phyloP scores from a whole-genome alignment of 2,329 filamentous ascomycete species.

The Nemania bipapillata region DNA sequence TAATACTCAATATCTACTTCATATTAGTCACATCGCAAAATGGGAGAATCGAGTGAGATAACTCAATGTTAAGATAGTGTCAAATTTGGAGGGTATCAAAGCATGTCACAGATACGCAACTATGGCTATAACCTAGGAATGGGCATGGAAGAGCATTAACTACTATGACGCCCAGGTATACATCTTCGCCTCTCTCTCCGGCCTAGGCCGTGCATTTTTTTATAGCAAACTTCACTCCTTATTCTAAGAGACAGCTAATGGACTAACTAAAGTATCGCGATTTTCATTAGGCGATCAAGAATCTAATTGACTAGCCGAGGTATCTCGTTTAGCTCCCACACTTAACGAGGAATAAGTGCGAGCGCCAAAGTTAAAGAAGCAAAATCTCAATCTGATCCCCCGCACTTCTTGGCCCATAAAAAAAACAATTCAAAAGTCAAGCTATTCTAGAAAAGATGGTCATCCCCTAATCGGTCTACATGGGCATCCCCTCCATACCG shows the following conservation, averaged over 20 bases:
- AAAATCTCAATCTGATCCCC: not conserved
- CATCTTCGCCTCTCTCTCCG: too few species aligned
- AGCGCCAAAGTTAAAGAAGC: slow-evolving; percentile 3
- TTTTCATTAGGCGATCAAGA: slow-evolving; percentile 19
- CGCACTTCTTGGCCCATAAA: not conserved
- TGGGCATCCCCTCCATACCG: slow-evolving; percentile 31
- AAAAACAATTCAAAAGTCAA: not conserved
- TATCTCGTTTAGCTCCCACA: slow-evolving; percentile 16
- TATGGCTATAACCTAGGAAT: too few species aligned
- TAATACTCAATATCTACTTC: too few species aligned
- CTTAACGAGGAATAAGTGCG: slow-evolving; percentile 13
- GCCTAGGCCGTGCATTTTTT: too few species aligned
- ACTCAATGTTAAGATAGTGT: too few species aligned
- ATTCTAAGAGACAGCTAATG: not conserved
- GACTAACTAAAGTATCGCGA: not conserved
- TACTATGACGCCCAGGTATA: too few species aligned
- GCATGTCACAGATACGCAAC: too few species aligned
- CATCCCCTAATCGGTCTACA: slow-evolving; percentile 18
- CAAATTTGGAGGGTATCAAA: too few species aligned
- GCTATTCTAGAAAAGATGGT: not conserved
- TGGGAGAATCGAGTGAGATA: too few species aligned
- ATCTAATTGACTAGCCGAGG: slow-evolving; percentile 24
- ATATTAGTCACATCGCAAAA: too few species aligned
- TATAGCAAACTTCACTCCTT: not conserved
- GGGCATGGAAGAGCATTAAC: too few species aligned